Evolutionary conservation across 108 stramenopile species (phyloP), one percentile per base, ranked within the genome.

Genomic region (Cyclotella sp.): DNA sequence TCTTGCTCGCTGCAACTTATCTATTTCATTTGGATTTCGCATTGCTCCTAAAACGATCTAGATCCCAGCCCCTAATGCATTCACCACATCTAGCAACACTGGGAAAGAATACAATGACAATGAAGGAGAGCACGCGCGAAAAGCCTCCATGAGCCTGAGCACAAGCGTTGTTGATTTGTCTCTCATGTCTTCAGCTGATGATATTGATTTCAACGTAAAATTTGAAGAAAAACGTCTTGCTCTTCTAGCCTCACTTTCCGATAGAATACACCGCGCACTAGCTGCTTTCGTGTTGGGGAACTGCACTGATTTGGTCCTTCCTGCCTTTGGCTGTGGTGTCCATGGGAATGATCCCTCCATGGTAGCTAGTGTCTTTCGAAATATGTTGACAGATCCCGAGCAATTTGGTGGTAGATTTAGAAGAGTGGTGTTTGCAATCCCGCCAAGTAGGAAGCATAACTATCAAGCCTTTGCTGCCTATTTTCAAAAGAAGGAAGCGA

Each of bases 311-410:
- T 61, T 88, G 52, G 79, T 88, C 21, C 55, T 88, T n/a, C 83
- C 85, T n/a, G 85, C 88, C n/a, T 88, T 86, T 70, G 88, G 88
- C 9, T 88, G 88, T 30, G 88, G 88, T 18, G 85, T 88, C 14
- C 83, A 83, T 40, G 84, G 84, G 22, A 88, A 88, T 47, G 85
- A 86, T 65, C 88, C 88, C 24, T 30, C 58, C 58, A 81, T 84
- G 77, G 85, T 88, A n/a, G 84, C 84, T 10, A 52, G 59, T 34
- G 81, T 84, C 0, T 87, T 87, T 55, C 76, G 74, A 52, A 84
- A 73, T 24, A 77, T 84, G 75, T 53, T 87, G 47, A 70, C 72
- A 16, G 83, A 86, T 69, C 75, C 72, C 3, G 24, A 78, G 7
- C 69, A 78, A 54, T 84, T 84, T 42, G 77, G 84, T 10, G 74